A percentile compares a stretch with the other conserved stretches of the same genome.
Conservation (phyloP, 2,329 filamentous ascomycete species). For the Stemphylium vesicarium region DNA sequence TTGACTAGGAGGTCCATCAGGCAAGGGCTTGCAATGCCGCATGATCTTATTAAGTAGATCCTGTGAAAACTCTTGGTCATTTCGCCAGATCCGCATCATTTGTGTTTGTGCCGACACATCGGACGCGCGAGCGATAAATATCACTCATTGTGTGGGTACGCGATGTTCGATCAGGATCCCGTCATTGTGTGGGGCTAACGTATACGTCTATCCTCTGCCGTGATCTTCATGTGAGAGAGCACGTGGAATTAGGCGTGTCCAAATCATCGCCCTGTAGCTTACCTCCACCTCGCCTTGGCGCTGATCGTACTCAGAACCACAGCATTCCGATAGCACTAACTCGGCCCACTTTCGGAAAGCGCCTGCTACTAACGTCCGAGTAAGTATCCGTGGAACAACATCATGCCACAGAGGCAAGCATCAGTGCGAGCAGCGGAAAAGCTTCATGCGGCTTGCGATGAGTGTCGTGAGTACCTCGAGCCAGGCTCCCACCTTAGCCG, state of each 20-base stretch:
- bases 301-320: conserved; percentile 2
- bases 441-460: conserved; percentile 45
- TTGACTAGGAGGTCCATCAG: not conserved
- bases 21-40: not conserved
- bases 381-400: not conserved
- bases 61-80: no score
- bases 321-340: not conserved
- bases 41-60: not conserved
- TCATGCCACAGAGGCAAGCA: conserved; percentile 17
- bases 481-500: not conserved
- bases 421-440: conserved; percentile 28
- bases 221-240: conserved; percentile 8
- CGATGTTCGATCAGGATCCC: not conserved
- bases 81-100: not conserved
- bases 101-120: not conserved
- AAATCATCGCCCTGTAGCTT: not conserved
- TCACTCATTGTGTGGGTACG: not conserved
- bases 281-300: conserved; percentile 7
- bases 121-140: not conserved
- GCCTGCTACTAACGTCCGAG: not conserved
- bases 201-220: conserved; percentile 1
- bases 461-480: conserved; percentile 40
- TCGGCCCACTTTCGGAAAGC: not conserved
- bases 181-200: conserved; percentile 6
- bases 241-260: conserved; percentile 2